These are phyloP conservation scores for Spathaspora passalidarum DNA, from an alignment of 805 yeast genomes.

Conservation along the genomic window DNA sequence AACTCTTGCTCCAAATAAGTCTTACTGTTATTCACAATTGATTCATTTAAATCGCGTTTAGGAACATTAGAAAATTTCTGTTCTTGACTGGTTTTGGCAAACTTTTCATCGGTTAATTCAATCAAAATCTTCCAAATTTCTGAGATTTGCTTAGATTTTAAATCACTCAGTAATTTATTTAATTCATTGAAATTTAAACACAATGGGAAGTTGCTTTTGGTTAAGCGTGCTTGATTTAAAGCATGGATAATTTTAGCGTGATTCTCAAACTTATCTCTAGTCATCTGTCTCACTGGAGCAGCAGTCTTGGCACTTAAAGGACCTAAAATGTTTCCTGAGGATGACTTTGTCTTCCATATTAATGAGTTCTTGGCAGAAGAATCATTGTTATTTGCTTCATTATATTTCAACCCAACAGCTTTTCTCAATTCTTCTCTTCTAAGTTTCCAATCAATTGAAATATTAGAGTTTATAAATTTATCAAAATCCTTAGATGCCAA, in stretches of 20 bases:
- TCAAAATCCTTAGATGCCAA: conserved; percentile 84
- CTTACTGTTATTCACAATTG: conserved; percentile 54
- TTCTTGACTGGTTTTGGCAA: conserved; percentile 31
- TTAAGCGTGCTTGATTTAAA: conserved; percentile 67
- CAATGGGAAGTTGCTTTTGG: conserved; percentile 50
- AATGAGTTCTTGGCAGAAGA: conserved; percentile 21
- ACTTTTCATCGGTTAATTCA: conserved; percentile 40
- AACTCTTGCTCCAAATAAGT: conserved; percentile 73
- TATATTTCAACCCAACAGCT: conserved; percentile 52
- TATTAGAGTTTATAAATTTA: conserved; percentile 63
- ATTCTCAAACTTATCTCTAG: conserved; percentile 62
- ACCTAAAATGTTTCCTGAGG: conserved; percentile 30
- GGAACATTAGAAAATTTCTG: conserved; percentile 27
- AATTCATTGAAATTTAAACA: conserved; percentile 59
- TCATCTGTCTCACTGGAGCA: conserved; percentile 23
- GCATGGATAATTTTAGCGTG: conserved; percentile 70
- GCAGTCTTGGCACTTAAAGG: conserved; percentile 21
- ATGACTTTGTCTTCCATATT: conserved; percentile 32
- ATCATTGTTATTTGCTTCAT: conserved; percentile 5
- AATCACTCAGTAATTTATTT: conserved; percentile 55
- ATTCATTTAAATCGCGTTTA: conserved; percentile 34
- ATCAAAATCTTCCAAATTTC: conserved; percentile 73
- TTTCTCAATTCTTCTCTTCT: conserved; percentile 72
- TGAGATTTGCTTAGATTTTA: conserved; percentile 65
- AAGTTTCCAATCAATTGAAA: conserved; percentile 80